Evolutionary conservation across 352 stramenopile species (phyloP).

Genomic region (Albugo laibachii): DNA sequence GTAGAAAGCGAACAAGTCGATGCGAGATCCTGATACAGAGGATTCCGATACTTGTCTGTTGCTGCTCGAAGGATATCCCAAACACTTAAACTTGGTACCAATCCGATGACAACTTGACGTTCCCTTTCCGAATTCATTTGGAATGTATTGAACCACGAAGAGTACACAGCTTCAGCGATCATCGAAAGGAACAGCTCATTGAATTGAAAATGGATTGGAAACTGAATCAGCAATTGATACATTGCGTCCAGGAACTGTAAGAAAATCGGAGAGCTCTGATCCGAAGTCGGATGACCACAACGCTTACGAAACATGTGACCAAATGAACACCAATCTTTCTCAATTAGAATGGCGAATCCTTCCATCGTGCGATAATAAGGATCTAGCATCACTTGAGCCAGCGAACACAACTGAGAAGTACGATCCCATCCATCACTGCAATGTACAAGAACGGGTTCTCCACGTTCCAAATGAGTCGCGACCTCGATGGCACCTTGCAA

Average conservation of each 20-base stretch:
- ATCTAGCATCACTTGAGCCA: slow-evolving; percentile 73
- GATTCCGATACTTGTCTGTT: slow-evolving; percentile 65
- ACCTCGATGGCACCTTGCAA: slow-evolving; percentile 55
- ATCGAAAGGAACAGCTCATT: slow-evolving; percentile 86
- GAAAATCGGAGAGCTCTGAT: slow-evolving; percentile 96
- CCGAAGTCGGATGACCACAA: slow-evolving; percentile 53
- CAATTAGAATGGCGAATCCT: slow-evolving; percentile 59
- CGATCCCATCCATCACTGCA: slow-evolving; percentile 77
- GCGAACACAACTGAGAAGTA: slow-evolving; percentile 47
- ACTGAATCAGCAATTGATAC: slow-evolving; percentile 93
- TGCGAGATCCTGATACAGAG: slow-evolving; percentile 39
- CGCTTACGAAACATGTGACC: slow-evolving; percentile 77
- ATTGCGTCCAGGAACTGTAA: slow-evolving; percentile 97
- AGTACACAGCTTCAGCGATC: slow-evolving; percentile 93
- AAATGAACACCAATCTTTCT: slow-evolving; percentile 80
- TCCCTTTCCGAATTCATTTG: slow-evolving; percentile 78
- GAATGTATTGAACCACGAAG: slow-evolving; percentile 88
- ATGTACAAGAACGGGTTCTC: slow-evolving; percentile 58
- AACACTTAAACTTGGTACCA: slow-evolving; percentile 50
- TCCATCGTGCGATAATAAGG: slow-evolving; percentile 59
- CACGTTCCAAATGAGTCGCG: slow-evolving; percentile 46
- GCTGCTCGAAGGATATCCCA: slow-evolving; percentile 72
- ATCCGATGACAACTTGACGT: slow-evolving; percentile 33
- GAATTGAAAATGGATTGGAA: slow-evolving; percentile 96
- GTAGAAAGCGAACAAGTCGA: not conserved